Conservation (phyloP, 2,329 filamentous ascomycete genomes). For the Calonectria leucothoes region DNA sequence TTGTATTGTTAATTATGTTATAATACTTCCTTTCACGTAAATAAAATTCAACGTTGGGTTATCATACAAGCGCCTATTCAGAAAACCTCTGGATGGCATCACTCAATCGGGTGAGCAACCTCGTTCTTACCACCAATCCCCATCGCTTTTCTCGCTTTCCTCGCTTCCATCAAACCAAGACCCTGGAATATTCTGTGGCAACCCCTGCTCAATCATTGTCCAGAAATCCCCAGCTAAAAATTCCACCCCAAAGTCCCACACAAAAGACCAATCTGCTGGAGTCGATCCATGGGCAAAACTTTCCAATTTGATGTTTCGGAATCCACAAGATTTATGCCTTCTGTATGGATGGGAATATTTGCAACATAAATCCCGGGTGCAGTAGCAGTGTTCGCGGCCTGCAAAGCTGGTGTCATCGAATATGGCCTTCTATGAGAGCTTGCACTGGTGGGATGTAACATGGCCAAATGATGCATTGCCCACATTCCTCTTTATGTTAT, state of each 20-base stretch:
- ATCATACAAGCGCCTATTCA: too few species aligned
- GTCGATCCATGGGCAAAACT: neutral
- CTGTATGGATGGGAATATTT: neutral
- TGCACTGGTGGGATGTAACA: too few species aligned
- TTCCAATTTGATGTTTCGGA: neutral
- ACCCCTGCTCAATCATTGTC: neutral
- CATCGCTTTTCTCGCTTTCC: neutral
- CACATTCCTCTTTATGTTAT: too few species aligned
- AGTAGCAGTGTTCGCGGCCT: neutral
- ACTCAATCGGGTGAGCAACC: neutral
- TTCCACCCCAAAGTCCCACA: neutral
- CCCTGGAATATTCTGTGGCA: neutral
- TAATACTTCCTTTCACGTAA: too few species aligned
- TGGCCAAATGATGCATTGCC: too few species aligned
- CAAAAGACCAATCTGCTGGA: neutral
- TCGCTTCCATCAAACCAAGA: neutral
- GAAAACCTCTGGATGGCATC: too few species aligned
- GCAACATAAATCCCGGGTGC: neutral
- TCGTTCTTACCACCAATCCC: neutral
- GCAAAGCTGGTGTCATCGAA: neutral
- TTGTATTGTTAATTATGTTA: too few species aligned
- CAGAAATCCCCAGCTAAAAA: neutral
- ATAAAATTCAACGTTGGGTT: too few species aligned
- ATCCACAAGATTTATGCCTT: neutral
- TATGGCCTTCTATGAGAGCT: neutral